These are phyloP conservation scores for Micractinium conductrix DNA, from an alignment of 139 green algal genomes.

Conservation along the genomic window DNA sequence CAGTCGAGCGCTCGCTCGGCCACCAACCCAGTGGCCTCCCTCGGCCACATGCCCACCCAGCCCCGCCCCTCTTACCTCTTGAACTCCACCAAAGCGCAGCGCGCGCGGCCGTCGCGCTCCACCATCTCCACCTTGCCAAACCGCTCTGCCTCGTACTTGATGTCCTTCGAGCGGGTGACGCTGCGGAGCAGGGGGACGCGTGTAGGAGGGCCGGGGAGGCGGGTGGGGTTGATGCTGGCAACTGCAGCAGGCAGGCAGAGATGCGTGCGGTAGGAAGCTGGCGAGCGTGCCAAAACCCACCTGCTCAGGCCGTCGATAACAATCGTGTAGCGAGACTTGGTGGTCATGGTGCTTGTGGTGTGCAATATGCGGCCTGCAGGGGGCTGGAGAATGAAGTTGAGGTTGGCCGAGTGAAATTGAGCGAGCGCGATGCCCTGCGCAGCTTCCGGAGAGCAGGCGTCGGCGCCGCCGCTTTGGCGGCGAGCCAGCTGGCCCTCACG, in stretches of 20 bases:
- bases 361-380: not conserved
- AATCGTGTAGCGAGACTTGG: conserved; percentile 41
- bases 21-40: not conserved
- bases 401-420: no score
- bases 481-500: no score
- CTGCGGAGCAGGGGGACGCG: not conserved
- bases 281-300: not conserved
- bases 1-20: not conserved
- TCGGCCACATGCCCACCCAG: not conserved
- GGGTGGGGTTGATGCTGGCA: not conserved
- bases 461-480: no score
- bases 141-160: conserved; percentile 39
- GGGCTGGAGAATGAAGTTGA: no score
- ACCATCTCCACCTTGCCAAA: conserved; percentile 54
- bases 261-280: no score
- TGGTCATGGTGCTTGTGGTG: not conserved
- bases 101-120: conserved; percentile 55
- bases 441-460: no score
- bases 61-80: no score
- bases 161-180: conserved; percentile 3
- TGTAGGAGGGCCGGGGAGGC: not conserved
- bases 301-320: conserved; percentile 38
- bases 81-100: conserved; percentile 68
- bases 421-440: no score
- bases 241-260: not conserved